phyloP scores from a whole-genome alignment of 2,329 filamentous ascomycete species.

The Aspergillus hiratsukae region DNA sequence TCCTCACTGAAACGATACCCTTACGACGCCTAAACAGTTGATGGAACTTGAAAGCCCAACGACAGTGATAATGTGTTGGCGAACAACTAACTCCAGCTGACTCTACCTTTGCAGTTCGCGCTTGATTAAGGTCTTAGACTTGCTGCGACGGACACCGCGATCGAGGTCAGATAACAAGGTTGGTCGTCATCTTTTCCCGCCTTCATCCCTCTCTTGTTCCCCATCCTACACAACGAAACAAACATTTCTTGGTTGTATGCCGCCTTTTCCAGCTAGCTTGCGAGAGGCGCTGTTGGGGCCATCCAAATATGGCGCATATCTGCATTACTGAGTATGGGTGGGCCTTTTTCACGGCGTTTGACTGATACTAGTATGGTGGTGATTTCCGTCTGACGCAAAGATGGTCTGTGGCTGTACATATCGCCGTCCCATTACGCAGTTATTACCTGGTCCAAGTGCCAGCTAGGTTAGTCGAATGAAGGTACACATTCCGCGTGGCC shows the following conservation, averaged over 20 bases:
- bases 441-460: conserved; percentile 13
- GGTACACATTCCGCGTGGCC: conserved; percentile 18
- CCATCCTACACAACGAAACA: neutral
- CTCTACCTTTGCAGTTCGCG: conserved; percentile 18
- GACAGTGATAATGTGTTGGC: conserved; percentile 10
- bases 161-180: conserved; percentile 30
- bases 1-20: conserved; percentile 5
- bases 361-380: conserved; percentile 5
- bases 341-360: neutral
- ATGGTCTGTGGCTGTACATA: conserved; percentile 20
- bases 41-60: neutral
- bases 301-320: conserved; percentile 4
- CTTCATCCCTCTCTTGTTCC: conserved; percentile 10
- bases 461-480: conserved; percentile 24
- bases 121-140: neutral
- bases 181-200: conserved; percentile 26
- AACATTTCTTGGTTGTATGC: neutral
- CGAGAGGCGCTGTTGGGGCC: conserved; percentile 4
- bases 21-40: neutral
- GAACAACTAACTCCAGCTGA: conserved; percentile 17
- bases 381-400: conserved; percentile 3
- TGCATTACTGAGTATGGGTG: conserved; percentile 2
- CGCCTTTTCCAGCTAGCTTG: conserved; percentile 4
- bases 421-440: conserved; percentile 8
- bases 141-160: conserved; percentile 12